These are phyloP conservation scores for Aspergillus incahuasiensis DNA, from an alignment of 495 filamentous ascomycete genomes.

Conservation along the genomic window DNA sequence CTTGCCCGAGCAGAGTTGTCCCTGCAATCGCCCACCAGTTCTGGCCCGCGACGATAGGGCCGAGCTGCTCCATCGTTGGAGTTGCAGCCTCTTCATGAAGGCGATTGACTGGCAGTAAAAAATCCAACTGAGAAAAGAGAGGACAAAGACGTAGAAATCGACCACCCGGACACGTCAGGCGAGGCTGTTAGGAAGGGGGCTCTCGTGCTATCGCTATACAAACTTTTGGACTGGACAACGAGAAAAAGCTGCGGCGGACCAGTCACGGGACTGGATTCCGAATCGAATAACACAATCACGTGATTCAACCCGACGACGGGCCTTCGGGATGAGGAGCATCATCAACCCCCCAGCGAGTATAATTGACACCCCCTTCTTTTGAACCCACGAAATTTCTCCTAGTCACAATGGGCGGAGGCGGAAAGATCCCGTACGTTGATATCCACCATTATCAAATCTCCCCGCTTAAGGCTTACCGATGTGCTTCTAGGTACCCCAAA, in stretches of 20 bases:
- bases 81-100: conserved; percentile 66
- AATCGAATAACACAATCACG: conserved; percentile 16
- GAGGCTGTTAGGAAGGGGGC: conserved; percentile 11
- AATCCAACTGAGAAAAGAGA: neutral
- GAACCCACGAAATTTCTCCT: conserved; percentile 24
- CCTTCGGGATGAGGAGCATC: conserved; percentile 31
- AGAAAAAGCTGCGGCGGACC: conserved; percentile 43
- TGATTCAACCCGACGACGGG: conserved; percentile 27
- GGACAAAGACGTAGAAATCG: conserved; percentile 8
- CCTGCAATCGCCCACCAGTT: conserved; percentile 45
- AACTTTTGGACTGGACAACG: conserved; percentile 20
- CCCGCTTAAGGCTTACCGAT: conserved; percentile 21
- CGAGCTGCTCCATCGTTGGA: conserved; percentile 67
- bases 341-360: conserved; percentile 16
- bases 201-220: conserved; percentile 5
- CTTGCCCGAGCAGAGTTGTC: conserved; percentile 34
- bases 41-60: conserved; percentile 55
- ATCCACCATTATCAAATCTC: neutral
- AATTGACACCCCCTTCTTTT: conserved; percentile 22
- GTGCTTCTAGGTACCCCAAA: conserved; percentile 76
- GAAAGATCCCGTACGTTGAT: conserved; percentile 76
- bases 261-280: conserved; percentile 38
- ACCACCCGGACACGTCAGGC: conserved; percentile 7
- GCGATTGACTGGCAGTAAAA: conserved; percentile 15
- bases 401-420: conserved; percentile 56